Evolutionary conservation across 371 early-diverging fungal genomes (phyloP), one percentile per base, ranked within the genome.

Genomic region (Syncephalastrum sp.): DNA sequence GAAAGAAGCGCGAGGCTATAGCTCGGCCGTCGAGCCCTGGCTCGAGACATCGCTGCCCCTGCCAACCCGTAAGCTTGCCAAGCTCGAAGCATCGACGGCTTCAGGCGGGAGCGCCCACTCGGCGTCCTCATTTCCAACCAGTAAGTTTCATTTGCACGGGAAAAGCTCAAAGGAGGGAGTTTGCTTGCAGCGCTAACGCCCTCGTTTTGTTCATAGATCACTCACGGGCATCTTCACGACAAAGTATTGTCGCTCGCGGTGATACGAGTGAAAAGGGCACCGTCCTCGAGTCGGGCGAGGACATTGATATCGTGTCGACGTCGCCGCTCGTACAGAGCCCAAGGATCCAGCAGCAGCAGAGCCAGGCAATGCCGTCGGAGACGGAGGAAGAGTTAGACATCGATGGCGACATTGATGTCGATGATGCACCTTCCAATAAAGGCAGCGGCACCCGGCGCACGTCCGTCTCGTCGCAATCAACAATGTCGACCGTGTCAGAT

Each of bases 221-320:
- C 19, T 27, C 21, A 15, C 23, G 23, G 2, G 53, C 16, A 38
- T 38, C 33, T 5, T 52, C 42, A 16, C 14, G 57, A 13, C 52
- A 59, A 42, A 48, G 33, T 17, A 57, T 56, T 27, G 56, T 61
- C 16, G 58, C 66, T 24, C 29, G 56, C 33, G 53, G 38, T 19
- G 17, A 53, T 5, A 25, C 5, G 10, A 27, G n/a, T 5, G n/a
- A 29, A 42, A 47, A 16, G 6, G 56, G 24, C 16, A 16, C 46
- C 19, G 53, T 60, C 14, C 43, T 62, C 19, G 59, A 54, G 17
- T 62, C 66, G 50, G 56, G 45, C 8, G 65, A 63, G 21, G 66
- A 61, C 24, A 64, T 67, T 29, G 69, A 64, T 53, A 50, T 65
- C 38, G 23, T 58, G 1, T 65, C 72, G 10, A 65, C 58, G 7